These are phyloP conservation scores for Eremothecium coryli DNA, from an alignment of 1,139 yeast species.

Conservation along the genomic window DNA sequence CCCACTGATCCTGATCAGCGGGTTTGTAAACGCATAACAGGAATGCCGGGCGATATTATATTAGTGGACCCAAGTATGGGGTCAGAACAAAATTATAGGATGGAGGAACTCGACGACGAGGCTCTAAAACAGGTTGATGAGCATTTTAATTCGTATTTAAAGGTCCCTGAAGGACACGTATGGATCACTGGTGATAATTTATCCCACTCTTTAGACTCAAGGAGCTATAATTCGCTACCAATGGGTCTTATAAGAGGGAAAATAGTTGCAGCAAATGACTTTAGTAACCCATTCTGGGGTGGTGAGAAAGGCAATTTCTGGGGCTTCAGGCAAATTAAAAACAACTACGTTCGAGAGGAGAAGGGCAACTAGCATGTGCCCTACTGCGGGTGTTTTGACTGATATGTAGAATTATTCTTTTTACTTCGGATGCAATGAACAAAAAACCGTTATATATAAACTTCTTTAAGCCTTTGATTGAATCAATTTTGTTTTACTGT, in stretches of 20 bases:
- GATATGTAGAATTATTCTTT: slow-evolving; percentile 8
- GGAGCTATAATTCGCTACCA: slow-evolving; percentile 83
- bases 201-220: slow-evolving; percentile 79
- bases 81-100: slow-evolving; percentile 28
- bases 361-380: background rate
- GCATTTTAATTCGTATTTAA: slow-evolving; percentile 48
- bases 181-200: slow-evolving; percentile 97
- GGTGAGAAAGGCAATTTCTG: slow-evolving; percentile 35
- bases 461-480: too few species aligned
- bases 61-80: slow-evolving; percentile 70
- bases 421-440: too few species aligned
- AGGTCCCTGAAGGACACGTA: slow-evolving; percentile 82
- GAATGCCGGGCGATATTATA: slow-evolving; percentile 89
- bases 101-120: slow-evolving; percentile 12
- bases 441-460: too few species aligned
- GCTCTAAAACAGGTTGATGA: slow-evolving; percentile 12
- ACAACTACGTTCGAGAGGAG: slow-evolving; percentile 32
- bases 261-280: slow-evolving; percentile 54
- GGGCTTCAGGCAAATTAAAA: slow-evolving; percentile 48
- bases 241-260: slow-evolving; percentile 83
- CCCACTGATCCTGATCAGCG: slow-evolving; percentile 83
- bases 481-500: too few species aligned
- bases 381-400: background rate
- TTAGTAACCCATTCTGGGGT: slow-evolving; percentile 32
- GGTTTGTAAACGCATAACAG: slow-evolving; percentile 87